These are phyloP conservation scores for Lepidium africanum DNA, from an alignment of 345 rosid genomes.

Conservation along the genomic window DNA sequence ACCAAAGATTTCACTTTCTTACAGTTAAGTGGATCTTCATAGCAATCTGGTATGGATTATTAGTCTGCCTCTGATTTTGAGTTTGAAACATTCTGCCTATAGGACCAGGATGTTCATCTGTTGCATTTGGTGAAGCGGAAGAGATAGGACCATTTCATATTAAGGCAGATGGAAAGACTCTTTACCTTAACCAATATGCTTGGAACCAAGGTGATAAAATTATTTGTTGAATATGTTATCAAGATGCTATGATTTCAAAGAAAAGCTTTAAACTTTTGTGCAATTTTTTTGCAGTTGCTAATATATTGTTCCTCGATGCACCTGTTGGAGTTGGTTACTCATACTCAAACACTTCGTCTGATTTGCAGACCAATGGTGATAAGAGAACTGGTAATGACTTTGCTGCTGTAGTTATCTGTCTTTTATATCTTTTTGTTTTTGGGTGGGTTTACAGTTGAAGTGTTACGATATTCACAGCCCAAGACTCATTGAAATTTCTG, in stretches of 20 bases:
- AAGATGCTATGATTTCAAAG: neutral
- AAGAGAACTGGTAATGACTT: conserved; percentile 53
- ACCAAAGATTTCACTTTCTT: neutral
- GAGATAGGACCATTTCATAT: conserved; percentile 94
- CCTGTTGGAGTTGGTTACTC: conserved; percentile 96
- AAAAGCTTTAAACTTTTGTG: neutral
- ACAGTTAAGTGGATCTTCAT: neutral
- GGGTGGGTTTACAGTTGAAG: neutral
- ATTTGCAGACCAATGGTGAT: conserved; percentile 45
- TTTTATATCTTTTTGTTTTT: neutral
- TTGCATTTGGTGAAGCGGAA: conserved; percentile 85
- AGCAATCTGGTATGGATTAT: neutral
- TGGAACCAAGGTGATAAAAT: conserved; percentile 75
- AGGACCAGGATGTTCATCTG: conserved; percentile 98
- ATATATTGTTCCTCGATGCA: conserved; percentile 77
- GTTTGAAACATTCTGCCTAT: neutral
- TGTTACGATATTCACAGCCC: conserved; percentile 42
- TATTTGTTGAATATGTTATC: neutral
- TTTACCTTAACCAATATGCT: conserved; percentile 74
- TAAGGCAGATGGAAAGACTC: conserved; percentile 61
- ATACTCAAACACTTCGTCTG: conserved; percentile 77
- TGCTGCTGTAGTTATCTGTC: conserved; percentile 10
- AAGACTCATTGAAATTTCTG: conserved; percentile 66
- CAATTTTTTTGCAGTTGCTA: conserved; percentile 52
- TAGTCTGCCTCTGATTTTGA: neutral